Evolutionary conservation across 2,329 filamentous ascomycete genomes (phyloP), one percentile per base, ranked within the genome.

Genomic region (Calonectria naviculata): DNA sequence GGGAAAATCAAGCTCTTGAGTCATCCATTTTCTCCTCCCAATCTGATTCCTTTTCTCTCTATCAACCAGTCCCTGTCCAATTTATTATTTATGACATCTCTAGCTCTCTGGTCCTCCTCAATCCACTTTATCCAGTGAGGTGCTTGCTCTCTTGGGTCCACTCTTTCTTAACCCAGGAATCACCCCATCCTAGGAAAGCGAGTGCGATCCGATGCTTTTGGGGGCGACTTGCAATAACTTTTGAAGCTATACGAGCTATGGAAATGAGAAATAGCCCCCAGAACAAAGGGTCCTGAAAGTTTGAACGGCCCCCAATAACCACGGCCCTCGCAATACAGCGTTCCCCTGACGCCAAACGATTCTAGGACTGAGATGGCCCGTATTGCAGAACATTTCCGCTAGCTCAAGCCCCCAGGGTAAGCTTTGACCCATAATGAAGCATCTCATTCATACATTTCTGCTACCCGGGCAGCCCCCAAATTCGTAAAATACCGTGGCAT

Each of bases 391-490:
- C 38, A 28, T 26, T 44, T 44, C 54, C 54, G 36, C 31, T 61
- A 26, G 34, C 41, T 46, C 42, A 49, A 38, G 24, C 42, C 34
- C 31, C 26, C 52, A 60, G n/a, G 26, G 9, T 60, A 34, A 68
- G 29, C 47, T 46, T 29, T 36, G 29, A 21, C 34, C n/a, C 56
- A 52, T 52, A 24, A 65, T 15, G 13, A 17, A 46, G 47, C 21
- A 44, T 19, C 52, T 44, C 34, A 36, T 58, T 21, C 54, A 49
- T 54, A 41, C 12, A 49, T 52, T 49, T 41, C 52, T 34, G 34
- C 21, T 58, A 34, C 44, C 44, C 41, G 36, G 49, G 61, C 62
- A 54, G 67, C 67, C 67, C 67, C 44, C 62, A 62, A 67, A 54
- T 34, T n/a, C 34, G n/a, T 34, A 52, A 60, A 52, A 46, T 70